phyloP scores from a whole-genome alignment of 495 filamentous ascomycete genomes.

The Aspergillus kassunensis region DNA sequence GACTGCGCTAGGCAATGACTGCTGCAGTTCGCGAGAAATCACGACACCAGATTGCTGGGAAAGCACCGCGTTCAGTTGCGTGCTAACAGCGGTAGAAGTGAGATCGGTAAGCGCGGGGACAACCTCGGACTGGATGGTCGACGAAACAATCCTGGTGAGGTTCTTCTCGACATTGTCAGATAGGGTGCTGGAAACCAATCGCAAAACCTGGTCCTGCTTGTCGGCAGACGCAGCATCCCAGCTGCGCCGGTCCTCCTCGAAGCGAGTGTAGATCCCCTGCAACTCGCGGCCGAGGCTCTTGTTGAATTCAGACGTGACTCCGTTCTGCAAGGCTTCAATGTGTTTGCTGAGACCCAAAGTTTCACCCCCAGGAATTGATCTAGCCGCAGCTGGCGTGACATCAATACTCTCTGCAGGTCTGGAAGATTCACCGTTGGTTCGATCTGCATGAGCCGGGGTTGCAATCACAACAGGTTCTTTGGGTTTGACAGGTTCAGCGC shows the following conservation, averaged over 20 bases:
- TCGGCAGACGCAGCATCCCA: constrained; percentile 61
- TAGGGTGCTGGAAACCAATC: constrained; percentile 80
- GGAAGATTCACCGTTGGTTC: constrained; percentile 17
- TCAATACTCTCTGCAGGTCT: constrained; percentile 14
- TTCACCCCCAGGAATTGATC: constrained; percentile 19
- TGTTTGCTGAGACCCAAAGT: constrained; percentile 49
- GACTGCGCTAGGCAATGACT: constrained; percentile 52
- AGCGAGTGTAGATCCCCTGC: constrained; percentile 53
- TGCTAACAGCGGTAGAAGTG: constrained; percentile 52
- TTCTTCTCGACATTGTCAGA: constrained; percentile 86
- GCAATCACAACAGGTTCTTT: constrained; percentile 24
- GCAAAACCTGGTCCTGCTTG: constrained; percentile 77
- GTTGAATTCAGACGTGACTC: constrained; percentile 52
- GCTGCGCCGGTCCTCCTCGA: constrained; percentile 62
- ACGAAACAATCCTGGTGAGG: constrained; percentile 63
- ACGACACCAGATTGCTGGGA: constrained; percentile 44
- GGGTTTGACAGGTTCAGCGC: constrained; percentile 26
- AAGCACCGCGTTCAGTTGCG: constrained; percentile 54
- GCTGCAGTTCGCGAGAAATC: constrained; percentile 53
- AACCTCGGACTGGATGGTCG: constrained; percentile 62
- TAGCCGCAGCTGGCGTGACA: constrained; percentile 5
- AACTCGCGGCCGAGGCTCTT: constrained; percentile 55
- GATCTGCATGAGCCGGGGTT: constrained; percentile 12
- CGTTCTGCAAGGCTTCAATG: constrained; percentile 52
- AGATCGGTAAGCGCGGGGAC: constrained; percentile 53